Evolutionary conservation across 2,329 filamentous ascomycete genomes (phyloP).

Genomic region (Coniochaeta hoffmannii): DNA sequence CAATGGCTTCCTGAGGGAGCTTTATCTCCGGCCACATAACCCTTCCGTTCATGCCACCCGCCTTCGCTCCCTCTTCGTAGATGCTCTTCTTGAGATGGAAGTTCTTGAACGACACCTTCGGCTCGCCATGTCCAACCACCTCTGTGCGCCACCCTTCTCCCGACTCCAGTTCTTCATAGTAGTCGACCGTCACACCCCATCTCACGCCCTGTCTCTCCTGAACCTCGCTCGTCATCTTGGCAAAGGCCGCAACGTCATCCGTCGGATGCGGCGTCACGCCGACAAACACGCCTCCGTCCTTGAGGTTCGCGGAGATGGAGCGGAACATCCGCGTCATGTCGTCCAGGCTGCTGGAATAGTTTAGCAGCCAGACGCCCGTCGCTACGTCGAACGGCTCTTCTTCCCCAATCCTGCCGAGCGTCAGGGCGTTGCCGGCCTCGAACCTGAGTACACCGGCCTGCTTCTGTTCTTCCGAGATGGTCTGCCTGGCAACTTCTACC

Average conservation of each 20-base stretch:
- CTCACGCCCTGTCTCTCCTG: neutral
- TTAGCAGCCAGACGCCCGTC: constrained; percentile 27
- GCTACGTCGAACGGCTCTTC: constrained; percentile 26
- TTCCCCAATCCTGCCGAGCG: constrained; percentile 13
- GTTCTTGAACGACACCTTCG: constrained; percentile 15
- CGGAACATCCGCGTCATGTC: constrained; percentile 25
- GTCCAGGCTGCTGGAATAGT: constrained; percentile 22
- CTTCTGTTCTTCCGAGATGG: constrained; percentile 3
- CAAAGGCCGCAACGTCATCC: constrained; percentile 8
- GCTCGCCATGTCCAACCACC: constrained; percentile 3
- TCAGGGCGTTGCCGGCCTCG: constrained; percentile 18
- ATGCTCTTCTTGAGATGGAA: constrained; percentile 20
- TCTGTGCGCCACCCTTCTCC: constrained; percentile 9
- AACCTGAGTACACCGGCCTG: constrained; percentile 5
- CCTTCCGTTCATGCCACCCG: constrained; percentile 17
- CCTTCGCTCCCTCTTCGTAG: constrained; percentile 20
- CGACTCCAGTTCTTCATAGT: constrained; percentile 5
- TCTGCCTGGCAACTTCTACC: constrained; percentile 19
- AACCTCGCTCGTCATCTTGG: neutral
- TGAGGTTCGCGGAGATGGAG: constrained; percentile 25
- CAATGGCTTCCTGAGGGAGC: constrained; percentile 12
- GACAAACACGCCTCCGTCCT: constrained; percentile 22
- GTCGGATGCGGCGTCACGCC: constrained; percentile 14
- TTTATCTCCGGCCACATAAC: constrained; percentile 17
- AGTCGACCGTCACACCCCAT: constrained; percentile 5